Evolutionary conservation across 352 stramenopile genomes (phyloP).

Genomic region (Phytophthora pluvialis): DNA sequence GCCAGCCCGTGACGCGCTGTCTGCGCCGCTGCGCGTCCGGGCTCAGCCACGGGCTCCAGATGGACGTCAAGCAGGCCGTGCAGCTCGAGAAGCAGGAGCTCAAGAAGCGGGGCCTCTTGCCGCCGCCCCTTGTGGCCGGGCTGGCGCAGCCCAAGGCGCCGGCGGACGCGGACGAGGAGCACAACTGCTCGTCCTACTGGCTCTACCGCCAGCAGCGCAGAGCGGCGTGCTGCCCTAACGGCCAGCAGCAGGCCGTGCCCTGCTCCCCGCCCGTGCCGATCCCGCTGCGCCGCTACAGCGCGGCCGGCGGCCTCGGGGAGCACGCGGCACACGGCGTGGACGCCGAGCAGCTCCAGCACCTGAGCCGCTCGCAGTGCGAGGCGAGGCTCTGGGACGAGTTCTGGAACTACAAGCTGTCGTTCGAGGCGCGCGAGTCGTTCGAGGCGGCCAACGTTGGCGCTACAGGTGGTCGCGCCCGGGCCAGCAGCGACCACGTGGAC

Average conservation of each 20-base stretch:
- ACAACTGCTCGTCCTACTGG: slow-evolving; percentile 26
- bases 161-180: slow-evolving; percentile 10
- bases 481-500: slow-evolving; percentile 14
- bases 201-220: slow-evolving; percentile 34
- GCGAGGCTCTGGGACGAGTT: slow-evolving; percentile 65
- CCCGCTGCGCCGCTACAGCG: slow-evolving; percentile 47
- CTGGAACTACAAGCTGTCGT: slow-evolving; percentile 79
- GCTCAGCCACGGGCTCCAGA: slow-evolving; percentile 36
- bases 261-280: slow-evolving; percentile 67
- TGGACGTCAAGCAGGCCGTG: slow-evolving; percentile 39
- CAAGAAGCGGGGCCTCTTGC: slow-evolving; percentile 21
- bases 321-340: slow-evolving; percentile 18
- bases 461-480: neutral
- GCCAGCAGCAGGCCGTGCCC: slow-evolving; percentile 25
- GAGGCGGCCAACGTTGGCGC: slow-evolving; percentile 27
- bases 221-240: slow-evolving; percentile 43
- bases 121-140: neutral
- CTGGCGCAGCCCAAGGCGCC: slow-evolving; percentile 9
- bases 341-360: slow-evolving; percentile 14
- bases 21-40: slow-evolving; percentile 8
- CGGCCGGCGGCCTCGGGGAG: slow-evolving; percentile 21
- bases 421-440: slow-evolving; percentile 71
- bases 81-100: slow-evolving; percentile 45
- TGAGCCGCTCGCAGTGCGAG: slow-evolving; percentile 52
- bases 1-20: neutral